Evolutionary conservation across 768 basidiomycete species (phyloP).

Genomic region (Lactarius vividus): DNA sequence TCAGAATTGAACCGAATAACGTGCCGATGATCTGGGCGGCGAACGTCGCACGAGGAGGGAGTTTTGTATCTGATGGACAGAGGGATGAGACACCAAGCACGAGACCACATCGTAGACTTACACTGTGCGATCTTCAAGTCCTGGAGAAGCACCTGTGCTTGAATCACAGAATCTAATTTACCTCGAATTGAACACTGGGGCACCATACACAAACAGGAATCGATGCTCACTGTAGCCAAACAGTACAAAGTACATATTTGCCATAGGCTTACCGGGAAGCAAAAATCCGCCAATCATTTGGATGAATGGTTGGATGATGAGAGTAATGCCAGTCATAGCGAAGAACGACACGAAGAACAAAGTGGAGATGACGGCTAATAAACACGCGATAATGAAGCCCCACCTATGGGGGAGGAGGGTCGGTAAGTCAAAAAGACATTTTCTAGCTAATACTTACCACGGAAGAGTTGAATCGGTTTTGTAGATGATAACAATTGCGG

Average conservation of each 20-base stretch:
- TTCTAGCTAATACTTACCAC: constrained; percentile 36
- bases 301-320: constrained; percentile 49
- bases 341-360: constrained; percentile 46
- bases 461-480: constrained; percentile 48
- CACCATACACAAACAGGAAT: not conserved
- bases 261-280: constrained; percentile 36
- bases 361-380: constrained; percentile 45
- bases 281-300: constrained; percentile 45
- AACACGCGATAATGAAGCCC: constrained; percentile 45
- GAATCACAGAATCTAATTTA: constrained; percentile 40
- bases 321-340: constrained; percentile 46
- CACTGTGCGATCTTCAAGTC: constrained; percentile 52
- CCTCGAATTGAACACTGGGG: not conserved
- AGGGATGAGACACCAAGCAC: not conserved
- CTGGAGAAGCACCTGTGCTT: constrained; percentile 43
- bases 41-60: constrained; percentile 49
- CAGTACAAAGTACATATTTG: constrained; percentile 43
- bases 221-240: constrained; percentile 43
- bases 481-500: constrained; percentile 44
- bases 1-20: constrained; percentile 42
- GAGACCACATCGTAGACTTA: constrained; percentile 6
- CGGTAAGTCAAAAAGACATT: not conserved
- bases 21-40: constrained; percentile 51
- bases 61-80: constrained; percentile 38
- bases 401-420: constrained; percentile 34